phyloP scores from a whole-genome alignment of 768 basidiomycete species.

The Macrolepiota dolichaula region DNA sequence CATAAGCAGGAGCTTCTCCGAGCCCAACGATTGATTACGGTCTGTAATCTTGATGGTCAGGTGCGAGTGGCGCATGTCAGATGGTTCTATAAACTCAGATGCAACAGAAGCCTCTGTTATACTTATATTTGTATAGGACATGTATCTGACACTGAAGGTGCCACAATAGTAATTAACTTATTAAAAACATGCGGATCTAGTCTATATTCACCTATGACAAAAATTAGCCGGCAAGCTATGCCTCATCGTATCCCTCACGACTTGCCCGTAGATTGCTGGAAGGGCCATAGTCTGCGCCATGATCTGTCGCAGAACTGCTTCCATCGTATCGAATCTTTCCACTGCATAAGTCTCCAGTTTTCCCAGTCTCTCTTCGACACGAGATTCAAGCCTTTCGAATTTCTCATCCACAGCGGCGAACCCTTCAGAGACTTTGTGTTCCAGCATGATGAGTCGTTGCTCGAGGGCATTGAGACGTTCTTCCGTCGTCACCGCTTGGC shows the following conservation, averaged over 20 bases:
- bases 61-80: not conserved
- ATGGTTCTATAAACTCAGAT: not conserved
- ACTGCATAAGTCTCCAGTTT: constrained; percentile 22
- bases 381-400: constrained; percentile 24
- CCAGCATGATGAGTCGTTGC: constrained; percentile 24
- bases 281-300: constrained; percentile 26
- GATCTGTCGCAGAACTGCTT: constrained; percentile 22
- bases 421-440: constrained; percentile 25
- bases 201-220: not conserved
- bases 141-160: not conserved
- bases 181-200: too few species aligned
- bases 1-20: not conserved
- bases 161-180: too few species aligned
- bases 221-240: constrained; percentile 2
- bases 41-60: not conserved
- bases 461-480: constrained; percentile 25
- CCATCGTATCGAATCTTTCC: constrained; percentile 21
- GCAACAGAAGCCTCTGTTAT: not conserved
- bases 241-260: constrained; percentile 17
- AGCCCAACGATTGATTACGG: not conserved
- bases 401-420: constrained; percentile 19
- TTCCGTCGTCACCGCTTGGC: constrained; percentile 18
- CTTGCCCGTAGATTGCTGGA: constrained; percentile 26
- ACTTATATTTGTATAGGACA: not conserved
- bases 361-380: constrained; percentile 20